phyloP scores from a whole-genome alignment of 495 filamentous ascomycete species.

The Copromyces sp. region DNA sequence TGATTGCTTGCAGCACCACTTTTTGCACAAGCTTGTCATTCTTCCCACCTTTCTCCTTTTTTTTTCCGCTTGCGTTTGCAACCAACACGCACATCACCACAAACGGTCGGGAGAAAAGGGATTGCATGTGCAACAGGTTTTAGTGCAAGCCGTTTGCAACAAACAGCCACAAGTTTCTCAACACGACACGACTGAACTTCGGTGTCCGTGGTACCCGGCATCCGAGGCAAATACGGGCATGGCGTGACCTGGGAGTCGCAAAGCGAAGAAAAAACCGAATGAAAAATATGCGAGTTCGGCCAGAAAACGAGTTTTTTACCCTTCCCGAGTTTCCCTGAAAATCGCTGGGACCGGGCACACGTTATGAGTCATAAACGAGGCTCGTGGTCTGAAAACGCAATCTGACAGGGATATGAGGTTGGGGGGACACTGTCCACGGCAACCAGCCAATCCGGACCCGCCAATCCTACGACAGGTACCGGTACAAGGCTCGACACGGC shows the following conservation, averaged over 20 bases:
- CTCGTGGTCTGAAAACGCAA: constrained; percentile 7
- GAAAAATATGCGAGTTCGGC: neutral
- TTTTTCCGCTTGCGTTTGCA: neutral
- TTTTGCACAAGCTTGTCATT: neutral
- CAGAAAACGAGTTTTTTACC: neutral
- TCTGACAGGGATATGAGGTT: constrained; percentile 4
- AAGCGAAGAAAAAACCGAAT: neutral
- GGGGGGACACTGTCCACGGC: constrained; percentile 12
- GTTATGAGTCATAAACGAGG: constrained; percentile 18
- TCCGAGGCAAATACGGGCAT: neutral
- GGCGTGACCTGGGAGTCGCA: neutral
- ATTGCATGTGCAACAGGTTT: neutral
- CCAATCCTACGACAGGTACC: constrained; percentile 3
- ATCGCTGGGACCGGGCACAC: neutral
- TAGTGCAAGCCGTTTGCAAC: neutral
- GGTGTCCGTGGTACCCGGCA: neutral
- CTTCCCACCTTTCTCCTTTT: neutral
- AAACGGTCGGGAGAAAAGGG: neutral
- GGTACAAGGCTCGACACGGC: constrained; percentile 5
- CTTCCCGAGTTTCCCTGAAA: neutral
- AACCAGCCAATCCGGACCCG: neutral
- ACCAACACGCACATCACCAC: neutral
- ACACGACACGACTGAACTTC: neutral
- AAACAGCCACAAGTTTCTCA: neutral
- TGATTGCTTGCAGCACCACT: neutral